phyloP scores from a whole-genome alignment of 306 rosid genomes.

The Psophocarpus tetragonolobus region DNA sequence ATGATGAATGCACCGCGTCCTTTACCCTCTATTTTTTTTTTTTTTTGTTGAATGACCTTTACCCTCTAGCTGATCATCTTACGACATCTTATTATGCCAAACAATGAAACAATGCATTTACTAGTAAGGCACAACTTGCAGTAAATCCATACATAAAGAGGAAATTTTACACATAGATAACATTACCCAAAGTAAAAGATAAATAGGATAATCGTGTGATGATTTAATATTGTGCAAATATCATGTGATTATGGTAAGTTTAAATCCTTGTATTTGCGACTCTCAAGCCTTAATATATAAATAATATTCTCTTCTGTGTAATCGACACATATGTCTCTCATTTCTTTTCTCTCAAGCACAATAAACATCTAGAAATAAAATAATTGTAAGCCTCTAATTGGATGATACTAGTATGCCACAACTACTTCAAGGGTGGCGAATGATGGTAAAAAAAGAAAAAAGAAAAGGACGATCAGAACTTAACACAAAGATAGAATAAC shows the following conservation, averaged over 20 bases:
- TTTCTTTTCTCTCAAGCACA: not conserved
- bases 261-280: not conserved
- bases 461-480: not conserved
- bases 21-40: not conserved
- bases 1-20: not conserved
- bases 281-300: not conserved
- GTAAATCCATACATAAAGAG: not conserved
- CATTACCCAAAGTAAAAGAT: not conserved
- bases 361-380: not conserved
- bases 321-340: not conserved
- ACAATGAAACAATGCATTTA: not conserved
- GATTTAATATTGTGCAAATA: not conserved
- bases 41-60: too few species aligned
- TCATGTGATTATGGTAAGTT: not conserved
- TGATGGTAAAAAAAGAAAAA: not conserved
- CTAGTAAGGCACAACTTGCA: too few species aligned
- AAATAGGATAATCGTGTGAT: not conserved
- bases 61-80: not conserved
- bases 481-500: not conserved
- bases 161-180: not conserved
- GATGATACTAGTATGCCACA: not conserved
- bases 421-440: not conserved
- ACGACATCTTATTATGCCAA: slow-evolving; percentile 7
- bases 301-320: not conserved
- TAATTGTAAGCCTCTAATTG: not conserved